Percentiles rank a stretch among this genome's conserved stretches.
phyloP scores from a whole-genome alignment of 176 grass and related monocot species.

The Stipa capillata region DNA sequence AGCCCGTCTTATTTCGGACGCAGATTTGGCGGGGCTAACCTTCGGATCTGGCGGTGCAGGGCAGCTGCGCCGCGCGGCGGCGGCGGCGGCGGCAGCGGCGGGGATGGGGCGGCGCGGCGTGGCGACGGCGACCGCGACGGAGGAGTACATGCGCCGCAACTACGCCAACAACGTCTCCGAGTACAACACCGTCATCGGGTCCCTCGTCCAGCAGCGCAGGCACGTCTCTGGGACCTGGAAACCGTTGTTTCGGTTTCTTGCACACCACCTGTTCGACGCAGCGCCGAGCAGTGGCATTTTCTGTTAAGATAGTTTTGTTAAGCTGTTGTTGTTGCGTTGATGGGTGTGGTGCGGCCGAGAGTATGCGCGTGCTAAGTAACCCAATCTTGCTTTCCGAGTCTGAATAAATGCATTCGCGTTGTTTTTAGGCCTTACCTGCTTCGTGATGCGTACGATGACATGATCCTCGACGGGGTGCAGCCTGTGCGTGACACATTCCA shows the following conservation, averaged over 20 bases:
- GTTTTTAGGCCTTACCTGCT: constrained; percentile 60
- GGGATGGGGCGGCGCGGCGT: constrained; percentile 15
- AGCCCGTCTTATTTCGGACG: neutral
- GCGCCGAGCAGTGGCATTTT: neutral
- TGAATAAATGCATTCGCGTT: neutral
- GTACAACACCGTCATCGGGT: constrained; percentile 94
- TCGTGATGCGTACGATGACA: constrained; percentile 89
- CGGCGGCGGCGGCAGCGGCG: neutral
- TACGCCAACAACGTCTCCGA: constrained; percentile 81
- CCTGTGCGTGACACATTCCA: constrained; percentile 84
- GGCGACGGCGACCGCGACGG: constrained; percentile 45
- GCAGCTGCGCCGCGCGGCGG: constrained; percentile 15
- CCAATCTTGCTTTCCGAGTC: neutral
- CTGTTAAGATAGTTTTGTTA: neutral
- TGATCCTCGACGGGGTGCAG: constrained; percentile 95
- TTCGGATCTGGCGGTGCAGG: constrained; percentile 23
- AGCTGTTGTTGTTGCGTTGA: neutral
- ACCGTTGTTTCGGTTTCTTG: neutral
- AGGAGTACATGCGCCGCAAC: constrained; percentile 73
- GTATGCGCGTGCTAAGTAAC: neutral
- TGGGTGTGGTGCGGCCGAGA: neutral
- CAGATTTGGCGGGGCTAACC: neutral
- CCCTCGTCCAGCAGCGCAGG: constrained; percentile 81
- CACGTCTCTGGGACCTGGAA: neutral
- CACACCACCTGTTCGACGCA: constrained; percentile 42